A percentile compares a stretch with the other conserved stretches of the same genome.
Evolutionary conservation across 306 rosid species (phyloP).

Genomic region (Acmispon strigosus): DNA sequence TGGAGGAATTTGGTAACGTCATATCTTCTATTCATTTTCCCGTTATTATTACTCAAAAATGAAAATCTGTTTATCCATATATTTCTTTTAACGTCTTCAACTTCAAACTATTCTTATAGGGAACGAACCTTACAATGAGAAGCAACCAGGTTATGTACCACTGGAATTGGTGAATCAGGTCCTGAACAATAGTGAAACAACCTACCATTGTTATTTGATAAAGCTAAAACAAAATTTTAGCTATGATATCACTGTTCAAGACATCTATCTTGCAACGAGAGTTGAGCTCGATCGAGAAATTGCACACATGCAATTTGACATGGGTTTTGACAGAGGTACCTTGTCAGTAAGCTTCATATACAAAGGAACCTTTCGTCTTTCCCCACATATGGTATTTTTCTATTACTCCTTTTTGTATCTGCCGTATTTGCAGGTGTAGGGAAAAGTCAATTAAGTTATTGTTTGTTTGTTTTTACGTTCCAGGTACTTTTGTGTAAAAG

Average conservation of each 20-base stretch:
- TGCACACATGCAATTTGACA: slow-evolving; percentile 36
- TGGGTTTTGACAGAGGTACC: slow-evolving; percentile 44
- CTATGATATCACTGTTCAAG: slow-evolving; percentile 38
- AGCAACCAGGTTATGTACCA: slow-evolving; percentile 59
- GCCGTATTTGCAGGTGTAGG: background rate
- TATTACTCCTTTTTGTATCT: background rate
- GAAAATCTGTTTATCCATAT: background rate
- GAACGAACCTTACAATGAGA: slow-evolving; percentile 41
- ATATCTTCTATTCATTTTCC: slow-evolving; percentile 11
- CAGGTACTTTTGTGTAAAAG: slow-evolving; percentile 58
- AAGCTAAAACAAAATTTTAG: slow-evolving; percentile 48
- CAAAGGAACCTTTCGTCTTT: slow-evolving; percentile 44
- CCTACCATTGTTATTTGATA: slow-evolving; percentile 66
- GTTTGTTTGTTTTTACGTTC: slow-evolving; percentile 5
- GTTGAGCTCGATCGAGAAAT: slow-evolving; percentile 46
- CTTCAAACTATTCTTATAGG: slow-evolving; percentile 34
- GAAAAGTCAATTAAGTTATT: background rate
- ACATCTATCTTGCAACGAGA: slow-evolving; percentile 54
- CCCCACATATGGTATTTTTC: slow-evolving; percentile 44
- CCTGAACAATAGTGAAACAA: slow-evolving; percentile 12
- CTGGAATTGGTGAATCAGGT: slow-evolving; percentile 38
- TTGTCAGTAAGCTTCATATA: slow-evolving; percentile 37
- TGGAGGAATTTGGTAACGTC: slow-evolving; percentile 45
- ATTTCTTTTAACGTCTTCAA: background rate
- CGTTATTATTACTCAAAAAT: background rate